Percentiles rank a stretch among this genome's conserved stretches.
These are phyloP conservation scores for Pontederia paniculata DNA, from an alignment of 176 grass and related monocot species.

Conservation along the genomic window DNA sequence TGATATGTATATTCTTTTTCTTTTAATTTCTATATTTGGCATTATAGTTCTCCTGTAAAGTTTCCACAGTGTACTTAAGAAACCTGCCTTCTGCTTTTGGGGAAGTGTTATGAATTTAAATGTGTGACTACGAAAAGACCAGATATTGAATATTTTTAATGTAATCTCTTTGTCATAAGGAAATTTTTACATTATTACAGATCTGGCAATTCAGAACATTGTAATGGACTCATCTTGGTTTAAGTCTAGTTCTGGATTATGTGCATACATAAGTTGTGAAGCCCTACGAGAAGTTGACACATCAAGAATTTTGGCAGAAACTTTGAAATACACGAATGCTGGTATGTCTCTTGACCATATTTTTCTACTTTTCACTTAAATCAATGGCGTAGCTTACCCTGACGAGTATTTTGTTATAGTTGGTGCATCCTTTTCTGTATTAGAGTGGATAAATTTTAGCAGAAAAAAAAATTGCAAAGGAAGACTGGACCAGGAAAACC, in stretches of 20 bases:
- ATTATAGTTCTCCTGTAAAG: too few species aligned
- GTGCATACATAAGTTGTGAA: conserved; percentile 79
- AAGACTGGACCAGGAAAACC: too few species aligned
- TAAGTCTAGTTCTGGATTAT: conserved; percentile 40
- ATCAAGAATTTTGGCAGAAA: conserved; percentile 48
- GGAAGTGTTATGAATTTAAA: not conserved
- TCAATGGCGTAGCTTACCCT: too few species aligned
- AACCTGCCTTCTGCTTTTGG: not conserved
- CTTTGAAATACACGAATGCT: conserved; percentile 28
- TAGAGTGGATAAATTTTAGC: too few species aligned
- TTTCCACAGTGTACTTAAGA: too few species aligned
- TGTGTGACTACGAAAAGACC: not conserved
- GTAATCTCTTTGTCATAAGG: not conserved
- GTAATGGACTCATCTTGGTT: conserved; percentile 85
- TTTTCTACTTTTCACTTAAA: not conserved
- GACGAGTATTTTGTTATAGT: too few species aligned
- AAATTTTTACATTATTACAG: conserved; percentile 26
- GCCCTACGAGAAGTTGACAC: conserved; percentile 79
- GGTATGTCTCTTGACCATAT: conserved; percentile 20
- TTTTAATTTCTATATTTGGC: too few species aligned
- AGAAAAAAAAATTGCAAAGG: too few species aligned
- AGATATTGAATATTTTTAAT: not conserved
- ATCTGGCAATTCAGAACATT: conserved; percentile 55
- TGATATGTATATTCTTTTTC: too few species aligned
- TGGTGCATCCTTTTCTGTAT: too few species aligned